Evolutionary conservation across 1,139 yeast genomes (phyloP), one percentile per base, ranked within the genome.

Genomic region (Scheffersomyces stambukii): DNA sequence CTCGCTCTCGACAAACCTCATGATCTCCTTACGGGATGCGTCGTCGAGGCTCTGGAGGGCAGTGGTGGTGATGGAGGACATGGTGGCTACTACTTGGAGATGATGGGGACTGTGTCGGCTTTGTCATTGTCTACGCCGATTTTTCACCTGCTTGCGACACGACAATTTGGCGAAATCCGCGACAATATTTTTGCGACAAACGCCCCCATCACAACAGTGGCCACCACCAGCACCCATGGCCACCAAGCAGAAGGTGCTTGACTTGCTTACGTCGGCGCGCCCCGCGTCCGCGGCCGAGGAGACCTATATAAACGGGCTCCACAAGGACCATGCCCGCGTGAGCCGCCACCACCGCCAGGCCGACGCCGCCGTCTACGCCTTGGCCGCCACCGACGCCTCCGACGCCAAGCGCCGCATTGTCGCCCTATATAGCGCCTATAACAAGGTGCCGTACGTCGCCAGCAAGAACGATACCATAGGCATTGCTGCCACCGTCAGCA

Each of bases 1-100:
- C 60, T 89, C 96, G 8, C 81, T 63, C 50, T 86, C 94, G 30
- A 88, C 65, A 63, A 85, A 88, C 39, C 71, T 68, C 52, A 79
- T 67, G 32, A 88, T 77, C 42, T 86, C 95, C 47, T 77, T 73
- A 54, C 84, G 77, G 28, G 91, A 75, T 10, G 66, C 43, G 22
- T 81, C 88, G 49, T 83, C 93, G 34, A 86, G 72, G 43, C 61
- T 69, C 36, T 77, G 77, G 29, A 85, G 59, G 10, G 78, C 77
- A 28, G 73, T 59, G 37, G 76, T 75, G 34, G 80, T 74, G 35
- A 81, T 52, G 26, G 74, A 67, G 16, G 84, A 74, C 84, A 78
- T 77, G 29, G 22, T 39, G n/a, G 33, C 24, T 12, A 20, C 36
- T 48, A 18, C 10, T 5, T 5, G 19, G 19, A n/a, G 20, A 6